Evolutionary conservation across 257 asterid species (phyloP), one percentile per base, ranked within the genome.

Genomic region (Ajuga chamaepitys): DNA sequence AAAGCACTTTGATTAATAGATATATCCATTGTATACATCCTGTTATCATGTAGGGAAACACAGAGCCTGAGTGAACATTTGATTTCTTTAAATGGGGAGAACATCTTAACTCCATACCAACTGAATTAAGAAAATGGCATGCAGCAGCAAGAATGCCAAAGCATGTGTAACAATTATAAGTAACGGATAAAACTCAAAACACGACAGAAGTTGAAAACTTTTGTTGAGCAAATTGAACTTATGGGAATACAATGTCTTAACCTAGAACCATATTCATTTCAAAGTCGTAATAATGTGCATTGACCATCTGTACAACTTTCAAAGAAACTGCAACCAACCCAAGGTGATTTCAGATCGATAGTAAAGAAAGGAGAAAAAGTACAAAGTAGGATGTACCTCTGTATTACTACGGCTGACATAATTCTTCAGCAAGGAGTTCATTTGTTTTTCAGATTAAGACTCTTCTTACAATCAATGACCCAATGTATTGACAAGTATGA

Each of bases 11-110:
- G 70, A 62, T 68, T 58, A 41, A 68, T 64, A 50, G 85, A 52
- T 71, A 61, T 48, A 47, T 71, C 90, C 98, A 83, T 87, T 12
- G 68, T 25, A 59, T n/a, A 41, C 68, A 68, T 61, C 78, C 96
- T 80, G 83, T 50, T 45, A 70, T 45, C 34, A 37, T 52, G 64
- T n/a, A 45, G 4, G 35, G 21, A 57, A 66, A 68, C 18, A 37
- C 48, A 32, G 17, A 34, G 40, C 20, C 47, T 40, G 55, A 61
- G 65, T 58, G 25, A 42, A 9, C n/a, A 64, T 40, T 2, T 9
- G 28, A 12, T 21, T 61, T 65, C 63, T 37, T 40, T 58, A 61
- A 54, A n/a, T 44, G 13, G 32, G 21, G 17, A 32, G 32, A 52
- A 7, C 25, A 2, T 13, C 24, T 11, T 14, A 20, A 17, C 21